A percentile compares a stretch with the other conserved stretches of the same genome.
Evolutionary conservation across 495 filamentous ascomycete species (phyloP).

Genomic region (Neurospora cerealis): DNA sequence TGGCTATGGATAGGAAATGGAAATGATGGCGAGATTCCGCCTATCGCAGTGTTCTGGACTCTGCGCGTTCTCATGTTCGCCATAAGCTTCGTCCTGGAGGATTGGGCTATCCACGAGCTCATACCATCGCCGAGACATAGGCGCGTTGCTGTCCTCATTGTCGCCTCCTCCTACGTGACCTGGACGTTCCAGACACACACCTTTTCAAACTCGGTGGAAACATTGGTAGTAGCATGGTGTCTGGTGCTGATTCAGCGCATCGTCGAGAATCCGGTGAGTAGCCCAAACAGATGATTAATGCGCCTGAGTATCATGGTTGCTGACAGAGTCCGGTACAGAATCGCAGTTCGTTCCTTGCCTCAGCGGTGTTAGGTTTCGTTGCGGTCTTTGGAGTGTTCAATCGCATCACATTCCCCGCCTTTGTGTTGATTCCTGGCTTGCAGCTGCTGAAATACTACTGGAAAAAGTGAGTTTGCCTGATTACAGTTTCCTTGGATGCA

Average conservation of each 20-base stretch:
- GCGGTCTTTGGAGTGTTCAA: constrained; percentile 85
- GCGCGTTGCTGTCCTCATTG: constrained; percentile 60
- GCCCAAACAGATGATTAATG: not conserved
- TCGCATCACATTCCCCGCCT: constrained; percentile 93
- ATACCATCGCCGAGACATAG: constrained; percentile 64
- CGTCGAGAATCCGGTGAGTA: constrained; percentile 57
- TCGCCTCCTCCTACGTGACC: constrained; percentile 94
- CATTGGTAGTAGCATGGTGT: constrained; percentile 81
- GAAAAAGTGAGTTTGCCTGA: constrained; percentile 50
- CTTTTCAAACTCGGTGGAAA: constrained; percentile 96
- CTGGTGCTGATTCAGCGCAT: constrained; percentile 84
- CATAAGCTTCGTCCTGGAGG: constrained; percentile 88
- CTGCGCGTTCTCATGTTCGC: constrained; percentile 83
- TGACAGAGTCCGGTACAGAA: constrained; percentile 37
- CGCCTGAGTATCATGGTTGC: not conserved
- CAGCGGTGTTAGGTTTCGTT: constrained; percentile 65
- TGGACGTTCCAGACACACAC: constrained; percentile 99
- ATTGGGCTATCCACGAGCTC: constrained; percentile 93
- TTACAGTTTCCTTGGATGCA: not conserved
- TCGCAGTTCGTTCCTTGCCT: constrained; percentile 63
- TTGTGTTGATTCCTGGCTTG: constrained; percentile 68
- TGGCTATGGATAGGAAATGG: constrained; percentile 68
- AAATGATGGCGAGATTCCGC: constrained; percentile 47
- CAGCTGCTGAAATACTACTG: constrained; percentile 75
- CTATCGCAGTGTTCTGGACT: constrained; percentile 77